Evolutionary conservation across 495 filamentous ascomycete genomes (phyloP).

Genomic region (Daldinia grandis): DNA sequence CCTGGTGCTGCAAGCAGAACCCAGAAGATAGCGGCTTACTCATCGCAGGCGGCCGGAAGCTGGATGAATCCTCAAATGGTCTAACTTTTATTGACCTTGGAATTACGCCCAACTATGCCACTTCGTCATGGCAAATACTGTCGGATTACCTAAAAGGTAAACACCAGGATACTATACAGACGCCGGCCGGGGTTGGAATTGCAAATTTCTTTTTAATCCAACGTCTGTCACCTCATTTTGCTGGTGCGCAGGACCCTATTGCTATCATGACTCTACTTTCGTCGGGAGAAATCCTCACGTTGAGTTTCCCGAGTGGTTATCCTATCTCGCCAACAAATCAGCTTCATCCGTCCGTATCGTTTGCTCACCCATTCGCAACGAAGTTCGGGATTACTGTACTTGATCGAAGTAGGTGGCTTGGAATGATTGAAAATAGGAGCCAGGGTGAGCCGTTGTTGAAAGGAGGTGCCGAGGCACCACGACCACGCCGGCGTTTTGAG

Average conservation of each 20-base stretch:
- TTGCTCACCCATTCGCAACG: slow-evolving; percentile 88
- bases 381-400: slow-evolving; percentile 71
- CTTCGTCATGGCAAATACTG: slow-evolving; percentile 85
- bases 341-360: slow-evolving; percentile 80
- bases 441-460: slow-evolving; percentile 77
- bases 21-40: slow-evolving; percentile 91
- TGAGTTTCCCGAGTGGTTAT: slow-evolving; percentile 91
- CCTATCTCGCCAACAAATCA: slow-evolving; percentile 91
- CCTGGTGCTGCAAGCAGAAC: slow-evolving; percentile 92
- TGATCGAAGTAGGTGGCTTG: slow-evolving; percentile 83
- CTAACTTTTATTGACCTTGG: slow-evolving; percentile 91
- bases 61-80: slow-evolving; percentile 70
- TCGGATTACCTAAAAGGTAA: slow-evolving; percentile 79
- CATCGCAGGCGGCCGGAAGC: slow-evolving; percentile 79
- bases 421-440: slow-evolving; percentile 78
- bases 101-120: slow-evolving; percentile 85
- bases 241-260: slow-evolving; percentile 87
- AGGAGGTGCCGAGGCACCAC: slow-evolving; percentile 75
- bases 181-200: slow-evolving; percentile 80
- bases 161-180: slow-evolving; percentile 71
- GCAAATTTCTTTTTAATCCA: slow-evolving; percentile 86
- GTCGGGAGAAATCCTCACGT: slow-evolving; percentile 85
- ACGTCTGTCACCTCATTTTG: slow-evolving; percentile 81
- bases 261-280: slow-evolving; percentile 79
- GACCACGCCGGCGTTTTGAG: slow-evolving; percentile 76